Percentiles rank a stretch among this genome's conserved stretches.
These are phyloP conservation scores for Colletotrichum gloeosporioides DNA, from an alignment of 2,329 filamentous ascomycete species.

Conservation along the genomic window DNA sequence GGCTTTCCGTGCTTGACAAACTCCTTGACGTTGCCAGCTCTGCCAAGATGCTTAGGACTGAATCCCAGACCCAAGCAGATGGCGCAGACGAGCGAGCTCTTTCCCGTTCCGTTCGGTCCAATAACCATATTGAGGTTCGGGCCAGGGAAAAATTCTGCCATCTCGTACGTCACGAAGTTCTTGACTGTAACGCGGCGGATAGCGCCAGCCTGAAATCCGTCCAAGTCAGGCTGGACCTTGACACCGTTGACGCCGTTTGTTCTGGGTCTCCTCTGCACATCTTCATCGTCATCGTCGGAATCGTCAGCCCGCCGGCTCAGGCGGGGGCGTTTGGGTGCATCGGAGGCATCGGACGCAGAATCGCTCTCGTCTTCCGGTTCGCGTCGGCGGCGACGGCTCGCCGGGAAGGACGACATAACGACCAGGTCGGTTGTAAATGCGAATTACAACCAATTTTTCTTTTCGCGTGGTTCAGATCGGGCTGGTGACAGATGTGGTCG, in stretches of 20 bases:
- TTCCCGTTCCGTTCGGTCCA: constrained; percentile 97
- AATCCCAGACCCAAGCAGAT: constrained; percentile 93
- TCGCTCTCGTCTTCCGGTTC: constrained; percentile 44
- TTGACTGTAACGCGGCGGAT: constrained; percentile 86
- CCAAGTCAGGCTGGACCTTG: constrained; percentile 20
- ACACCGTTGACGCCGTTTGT: constrained; percentile 17
- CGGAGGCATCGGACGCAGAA: constrained; percentile 31
- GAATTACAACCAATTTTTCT: neutral
- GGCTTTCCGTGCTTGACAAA: constrained; percentile 91
- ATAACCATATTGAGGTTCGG: constrained; percentile 98
- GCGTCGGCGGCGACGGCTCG: constrained; percentile 37
- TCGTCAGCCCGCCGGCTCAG: constrained; percentile 26
- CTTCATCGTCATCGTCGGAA: constrained; percentile 23
- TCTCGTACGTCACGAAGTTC: constrained; percentile 95
- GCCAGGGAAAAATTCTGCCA: constrained; percentile 88
- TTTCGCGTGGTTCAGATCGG: neutral
- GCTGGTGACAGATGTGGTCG: neutral
- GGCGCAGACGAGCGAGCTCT: constrained; percentile 95
- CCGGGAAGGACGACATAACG: neutral
- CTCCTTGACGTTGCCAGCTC: constrained; percentile 83
- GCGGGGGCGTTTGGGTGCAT: constrained; percentile 41
- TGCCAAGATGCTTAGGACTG: constrained; percentile 80
- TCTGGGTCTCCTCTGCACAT: neutral
- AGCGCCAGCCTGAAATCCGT: constrained; percentile 73
- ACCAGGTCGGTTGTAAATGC: neutral